Conservation (phyloP, 2,329 filamentous ascomycete species). For the Juglanconis sp. region DNA sequence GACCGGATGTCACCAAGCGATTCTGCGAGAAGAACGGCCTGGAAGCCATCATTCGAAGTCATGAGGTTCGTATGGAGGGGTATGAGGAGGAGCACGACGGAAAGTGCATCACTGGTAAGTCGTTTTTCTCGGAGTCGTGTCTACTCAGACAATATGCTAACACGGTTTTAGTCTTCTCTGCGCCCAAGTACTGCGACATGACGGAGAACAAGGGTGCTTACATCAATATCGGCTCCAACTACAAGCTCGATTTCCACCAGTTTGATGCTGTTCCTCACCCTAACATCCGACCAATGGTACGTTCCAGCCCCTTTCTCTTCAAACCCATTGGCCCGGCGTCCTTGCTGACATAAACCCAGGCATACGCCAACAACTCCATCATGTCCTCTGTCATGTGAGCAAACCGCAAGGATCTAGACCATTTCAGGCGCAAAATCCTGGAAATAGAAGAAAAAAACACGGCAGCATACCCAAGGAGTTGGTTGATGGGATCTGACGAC, state of each 20-base stretch:
- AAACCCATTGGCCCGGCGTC: neutral
- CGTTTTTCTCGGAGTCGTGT: neutral
- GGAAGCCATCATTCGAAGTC: slow-evolving; percentile 91
- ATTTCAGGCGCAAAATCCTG: slow-evolving; percentile 5
- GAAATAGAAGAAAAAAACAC: slow-evolving; percentile 14
- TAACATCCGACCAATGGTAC: slow-evolving; percentile 86
- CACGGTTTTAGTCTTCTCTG: slow-evolving; percentile 73
- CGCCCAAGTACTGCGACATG: slow-evolving; percentile 94
- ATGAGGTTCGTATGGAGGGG: slow-evolving; percentile 98
- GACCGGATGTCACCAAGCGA: slow-evolving; percentile 89
- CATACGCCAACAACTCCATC: slow-evolving; percentile 81
- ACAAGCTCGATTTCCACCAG: slow-evolving; percentile 87
- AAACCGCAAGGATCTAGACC: slow-evolving; percentile 4
- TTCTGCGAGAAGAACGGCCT: slow-evolving; percentile 97
- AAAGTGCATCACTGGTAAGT: slow-evolving; percentile 83
- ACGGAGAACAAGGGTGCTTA: slow-evolving; percentile 98
- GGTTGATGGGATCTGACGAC: slow-evolving; percentile 7
- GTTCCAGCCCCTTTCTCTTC: slow-evolving; percentile 16
- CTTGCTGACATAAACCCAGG: slow-evolving; percentile 44
- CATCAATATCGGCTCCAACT: slow-evolving; percentile 91
- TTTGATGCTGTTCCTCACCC: slow-evolving; percentile 97
- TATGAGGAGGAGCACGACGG: slow-evolving; percentile 98
- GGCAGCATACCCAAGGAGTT: slow-evolving; percentile 18
- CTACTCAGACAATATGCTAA: slow-evolving; percentile 23
- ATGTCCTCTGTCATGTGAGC: slow-evolving; percentile 70